Evolutionary conservation across 257 asterid genomes (phyloP).

Genomic region (Cinchona pubescens): DNA sequence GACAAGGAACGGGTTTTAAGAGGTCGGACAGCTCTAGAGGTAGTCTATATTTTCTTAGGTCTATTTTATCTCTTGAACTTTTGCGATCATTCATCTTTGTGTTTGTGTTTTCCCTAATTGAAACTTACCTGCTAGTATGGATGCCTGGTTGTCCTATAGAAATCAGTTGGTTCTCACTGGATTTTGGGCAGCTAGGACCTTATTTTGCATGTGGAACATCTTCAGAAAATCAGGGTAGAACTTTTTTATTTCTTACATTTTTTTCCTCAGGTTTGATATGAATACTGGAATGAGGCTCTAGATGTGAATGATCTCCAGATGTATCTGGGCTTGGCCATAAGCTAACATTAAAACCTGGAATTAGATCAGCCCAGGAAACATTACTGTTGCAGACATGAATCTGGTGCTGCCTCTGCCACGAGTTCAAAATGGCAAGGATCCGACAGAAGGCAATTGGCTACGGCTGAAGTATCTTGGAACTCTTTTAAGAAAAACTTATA

Average conservation of each 20-base stretch:
- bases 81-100: not conserved
- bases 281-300: not conserved
- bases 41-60: conserved; percentile 17
- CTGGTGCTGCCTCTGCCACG: not conserved
- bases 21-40: conserved; percentile 74
- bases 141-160: too few relatives aligned
- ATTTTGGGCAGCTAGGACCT: not conserved
- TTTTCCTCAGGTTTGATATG: not conserved
- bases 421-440: not conserved
- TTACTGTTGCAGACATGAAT: not conserved
- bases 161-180: too few relatives aligned
- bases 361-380: not conserved
- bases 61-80: not conserved
- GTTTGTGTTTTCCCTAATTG: too few relatives aligned
- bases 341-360: not conserved
- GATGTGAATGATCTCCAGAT: not conserved
- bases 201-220: not conserved
- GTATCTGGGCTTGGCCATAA: not conserved
- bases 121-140: too few relatives aligned
- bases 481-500: not conserved
- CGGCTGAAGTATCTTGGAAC: not conserved
- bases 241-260: not conserved
- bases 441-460: not conserved
- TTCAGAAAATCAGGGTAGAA: not conserved
- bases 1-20: conserved; percentile 68